Conservation (phyloP, 2,329 filamentous ascomycete genomes). For the Penicillium sp. region DNA sequence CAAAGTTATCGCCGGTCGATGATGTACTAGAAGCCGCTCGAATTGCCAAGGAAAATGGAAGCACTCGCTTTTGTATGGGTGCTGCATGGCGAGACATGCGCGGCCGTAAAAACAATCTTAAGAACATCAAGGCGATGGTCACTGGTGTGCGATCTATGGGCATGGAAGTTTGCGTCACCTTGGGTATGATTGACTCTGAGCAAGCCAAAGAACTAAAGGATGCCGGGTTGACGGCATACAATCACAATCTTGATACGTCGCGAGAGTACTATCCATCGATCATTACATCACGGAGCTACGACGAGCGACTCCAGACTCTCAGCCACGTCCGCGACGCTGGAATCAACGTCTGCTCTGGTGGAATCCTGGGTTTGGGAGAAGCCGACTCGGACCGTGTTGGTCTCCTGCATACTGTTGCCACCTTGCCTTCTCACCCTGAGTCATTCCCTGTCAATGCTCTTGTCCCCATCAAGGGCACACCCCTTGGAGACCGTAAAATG, state of each 20-base stretch:
- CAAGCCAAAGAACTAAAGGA: conserved; percentile 80
- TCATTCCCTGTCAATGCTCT: conserved; percentile 89
- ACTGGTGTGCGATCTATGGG: conserved; percentile 73
- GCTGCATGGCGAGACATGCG: conserved; percentile 94
- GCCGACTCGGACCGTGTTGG: conserved; percentile 74
- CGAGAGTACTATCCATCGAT: conserved; percentile 83
- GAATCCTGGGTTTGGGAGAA: conserved; percentile 83
- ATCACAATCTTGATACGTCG: conserved; percentile 90
- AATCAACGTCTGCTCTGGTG: conserved; percentile 85
- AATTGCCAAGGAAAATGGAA: conserved; percentile 75
- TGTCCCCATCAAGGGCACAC: conserved; percentile 86
- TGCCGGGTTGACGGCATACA: conserved; percentile 84
- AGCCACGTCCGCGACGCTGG: conserved; percentile 77
- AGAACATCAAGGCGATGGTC: conserved; percentile 84
- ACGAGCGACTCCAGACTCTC: conserved; percentile 78
- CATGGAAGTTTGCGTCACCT: conserved; percentile 90
- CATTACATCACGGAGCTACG: conserved; percentile 81
- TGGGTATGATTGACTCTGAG: conserved; percentile 81
- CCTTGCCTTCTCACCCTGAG: conserved; percentile 76
- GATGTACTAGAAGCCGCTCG: conserved; percentile 74
- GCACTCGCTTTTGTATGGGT: conserved; percentile 92
- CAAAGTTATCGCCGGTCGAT: conserved; percentile 73
- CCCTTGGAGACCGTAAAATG: conserved; percentile 68
- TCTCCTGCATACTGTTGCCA: conserved; percentile 76
- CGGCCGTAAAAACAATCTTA: conserved; percentile 75